A percentile compares a stretch with the other conserved stretches of the same genome.
Conservation (phyloP, 768 basidiomycete species). For the Trametes sanguinea region DNA sequence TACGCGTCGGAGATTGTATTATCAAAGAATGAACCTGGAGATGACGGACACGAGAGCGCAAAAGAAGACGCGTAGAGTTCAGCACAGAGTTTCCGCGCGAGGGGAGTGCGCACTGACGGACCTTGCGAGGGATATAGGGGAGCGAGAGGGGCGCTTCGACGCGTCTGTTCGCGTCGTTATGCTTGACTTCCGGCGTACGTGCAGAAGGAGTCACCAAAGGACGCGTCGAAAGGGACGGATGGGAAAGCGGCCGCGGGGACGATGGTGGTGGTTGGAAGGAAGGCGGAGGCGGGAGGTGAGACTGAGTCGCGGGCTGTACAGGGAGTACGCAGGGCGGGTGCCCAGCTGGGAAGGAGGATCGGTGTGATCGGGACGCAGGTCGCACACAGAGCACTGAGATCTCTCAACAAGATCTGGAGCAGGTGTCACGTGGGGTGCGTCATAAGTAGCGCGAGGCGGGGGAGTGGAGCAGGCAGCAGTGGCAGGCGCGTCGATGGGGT, state of each 20-base stretch:
- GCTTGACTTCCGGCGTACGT: background rate
- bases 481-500: background rate
- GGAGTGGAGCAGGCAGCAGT: background rate
- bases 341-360: background rate
- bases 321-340: background rate
- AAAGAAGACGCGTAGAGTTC: too few relatives aligned
- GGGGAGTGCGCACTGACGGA: background rate
- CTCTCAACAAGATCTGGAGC: conserved; percentile 17
- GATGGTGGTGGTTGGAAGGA: conserved; percentile 16
- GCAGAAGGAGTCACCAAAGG: background rate
- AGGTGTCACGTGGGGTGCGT: conserved; percentile 17
- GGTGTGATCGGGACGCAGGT: conserved; percentile 5
- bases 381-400: background rate
- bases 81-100: too few relatives aligned
- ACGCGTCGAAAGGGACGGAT: background rate
- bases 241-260: conserved; percentile 19
- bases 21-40: background rate
- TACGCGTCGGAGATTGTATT: background rate
- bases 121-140: background rate
- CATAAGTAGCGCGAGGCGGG: background rate
- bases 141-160: background rate
- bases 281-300: background rate
- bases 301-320: background rate
- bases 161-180: background rate
- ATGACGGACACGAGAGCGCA: background rate